Conservation (phyloP, 2,329 filamentous ascomycete genomes). For the Tolypocladium sp. region DNA sequence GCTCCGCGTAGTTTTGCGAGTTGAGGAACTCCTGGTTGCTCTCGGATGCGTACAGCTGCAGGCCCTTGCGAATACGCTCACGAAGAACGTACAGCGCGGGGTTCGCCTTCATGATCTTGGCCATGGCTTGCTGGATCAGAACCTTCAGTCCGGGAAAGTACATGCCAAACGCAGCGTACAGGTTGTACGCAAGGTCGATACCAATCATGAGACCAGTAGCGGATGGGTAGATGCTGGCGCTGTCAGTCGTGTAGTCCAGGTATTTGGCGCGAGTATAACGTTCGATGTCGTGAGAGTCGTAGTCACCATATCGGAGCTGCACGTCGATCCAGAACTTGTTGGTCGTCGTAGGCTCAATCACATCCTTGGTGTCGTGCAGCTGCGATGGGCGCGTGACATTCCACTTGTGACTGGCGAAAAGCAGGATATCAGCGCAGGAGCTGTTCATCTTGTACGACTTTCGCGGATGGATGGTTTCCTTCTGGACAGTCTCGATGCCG, state of each 20-base stretch:
- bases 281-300: slow-evolving; percentile 98
- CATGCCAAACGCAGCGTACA: slow-evolving; percentile 96
- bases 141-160: slow-evolving; percentile 98
- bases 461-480: slow-evolving; percentile 96
- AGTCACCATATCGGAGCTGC: slow-evolving; percentile 92
- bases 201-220: slow-evolving; percentile 96
- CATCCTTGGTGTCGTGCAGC: slow-evolving; percentile 92
- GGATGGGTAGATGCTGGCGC: slow-evolving; percentile 96
- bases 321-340: slow-evolving; percentile 99
- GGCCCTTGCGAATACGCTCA: slow-evolving; percentile 95
- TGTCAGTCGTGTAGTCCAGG: slow-evolving; percentile 96
- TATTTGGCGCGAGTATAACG: slow-evolving; percentile 97
- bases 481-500: slow-evolving; percentile 95
- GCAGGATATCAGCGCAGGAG: slow-evolving; percentile 90
- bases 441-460: slow-evolving; percentile 99
- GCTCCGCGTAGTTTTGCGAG: slow-evolving; percentile 97
- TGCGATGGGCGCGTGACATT: slow-evolving; percentile 91
- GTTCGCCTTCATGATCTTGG: slow-evolving; percentile 99
- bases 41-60: slow-evolving; percentile 95
- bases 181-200: slow-evolving; percentile 94
- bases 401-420: slow-evolving; percentile 98
- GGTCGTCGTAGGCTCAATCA: slow-evolving; percentile 85
- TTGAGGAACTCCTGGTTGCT: slow-evolving; percentile 99
- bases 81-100: slow-evolving; percentile 91
- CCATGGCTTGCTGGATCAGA: slow-evolving; percentile 95